Evolutionary conservation across 768 basidiomycete genomes (phyloP).

Genomic region (Rhodotorula diobovata): DNA sequence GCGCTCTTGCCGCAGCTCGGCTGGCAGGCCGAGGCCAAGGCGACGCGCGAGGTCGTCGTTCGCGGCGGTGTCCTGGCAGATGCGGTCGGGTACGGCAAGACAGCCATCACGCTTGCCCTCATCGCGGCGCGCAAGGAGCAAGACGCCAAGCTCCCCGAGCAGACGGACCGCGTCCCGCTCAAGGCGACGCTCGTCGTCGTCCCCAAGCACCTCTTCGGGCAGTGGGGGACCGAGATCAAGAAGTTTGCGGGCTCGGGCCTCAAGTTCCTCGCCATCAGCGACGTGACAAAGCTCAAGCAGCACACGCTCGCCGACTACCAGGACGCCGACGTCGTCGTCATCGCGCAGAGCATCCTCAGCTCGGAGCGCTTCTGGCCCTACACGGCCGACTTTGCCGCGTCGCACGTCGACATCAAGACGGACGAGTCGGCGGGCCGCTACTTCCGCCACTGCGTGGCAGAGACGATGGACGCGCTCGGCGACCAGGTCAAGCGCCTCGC

Average conservation of each 20-base stretch:
- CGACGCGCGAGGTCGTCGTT: conserved; percentile 66
- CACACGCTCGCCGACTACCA: conserved; percentile 68
- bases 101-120: conserved; percentile 84
- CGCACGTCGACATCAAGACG: conserved; percentile 47
- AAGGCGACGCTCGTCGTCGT: conserved; percentile 80
- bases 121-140: conserved; percentile 60
- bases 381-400: conserved; percentile 65
- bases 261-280: conserved; percentile 63
- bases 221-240: conserved; percentile 79
- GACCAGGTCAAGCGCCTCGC: conserved; percentile 66
- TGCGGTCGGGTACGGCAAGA: conserved; percentile 95
- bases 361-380: conserved; percentile 57
- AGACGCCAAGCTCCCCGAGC: conserved; percentile 42
- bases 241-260: conserved; percentile 69
- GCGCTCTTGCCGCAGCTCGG: conserved; percentile 77
- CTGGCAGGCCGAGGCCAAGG: conserved; percentile 92
- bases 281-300: conserved; percentile 65
- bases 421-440: conserved; percentile 62
- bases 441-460: conserved; percentile 76
- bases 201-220: conserved; percentile 80
- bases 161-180: conserved; percentile 65
- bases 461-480: conserved; percentile 57
- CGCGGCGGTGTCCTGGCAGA: conserved; percentile 91
- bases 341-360: conserved; percentile 80
- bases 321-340: conserved; percentile 78